Base-by-base conservation (phyloP, 2,329 filamentous ascomycete genomes). In the Aspergillus sclerotialis region DNA sequence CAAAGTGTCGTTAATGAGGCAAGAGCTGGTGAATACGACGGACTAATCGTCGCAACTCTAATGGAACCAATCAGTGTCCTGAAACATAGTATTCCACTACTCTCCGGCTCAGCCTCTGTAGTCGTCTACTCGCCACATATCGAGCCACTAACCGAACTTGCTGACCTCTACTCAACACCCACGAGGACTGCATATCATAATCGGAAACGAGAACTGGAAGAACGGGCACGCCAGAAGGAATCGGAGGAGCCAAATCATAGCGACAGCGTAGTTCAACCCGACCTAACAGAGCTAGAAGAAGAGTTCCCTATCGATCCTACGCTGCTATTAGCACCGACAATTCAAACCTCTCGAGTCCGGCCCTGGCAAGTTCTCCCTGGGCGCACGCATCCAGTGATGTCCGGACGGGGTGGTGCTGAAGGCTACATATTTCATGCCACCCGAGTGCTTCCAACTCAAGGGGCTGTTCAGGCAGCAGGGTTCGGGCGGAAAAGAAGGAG, bases 321-420 rank as follows among this genome's bases (percentile, higher is more conserved):
- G 2, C 64, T 94, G 33, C 60, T 98, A 4, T 73, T 96, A 1
- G 85, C 82, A 1, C 80, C 86, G 1, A 78, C 74, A 9, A 70
- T 98, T 34, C 89, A 96, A 64, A 92, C 81, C 2, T 84, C 82
- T 30, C 73, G 86, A 10, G 80, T 84, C 4, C 73, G 84, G 42
- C 72, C 77, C 34, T 96, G 87, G 85, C 92, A 98, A 67, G 89
- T 95, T 2, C 61, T 98, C 30, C 92, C 92, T 0, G 85, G 87
- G 1, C 70, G 92, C 35, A 96, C 92, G 33, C 92, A 98, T 65
- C 92, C 92, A 5, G 63, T 93, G 36, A 98, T 98, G 92, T 94
- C 85, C 39, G 80, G 80, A 24, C 75, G 76, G 26, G 92, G 92
- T 13, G 90, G 90, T 1, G 79, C 87, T 0, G 90, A 96, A 54